phyloP scores from a whole-genome alignment of 2,329 filamentous ascomycete genomes.

The Sphaerostilbella broomeana region DNA sequence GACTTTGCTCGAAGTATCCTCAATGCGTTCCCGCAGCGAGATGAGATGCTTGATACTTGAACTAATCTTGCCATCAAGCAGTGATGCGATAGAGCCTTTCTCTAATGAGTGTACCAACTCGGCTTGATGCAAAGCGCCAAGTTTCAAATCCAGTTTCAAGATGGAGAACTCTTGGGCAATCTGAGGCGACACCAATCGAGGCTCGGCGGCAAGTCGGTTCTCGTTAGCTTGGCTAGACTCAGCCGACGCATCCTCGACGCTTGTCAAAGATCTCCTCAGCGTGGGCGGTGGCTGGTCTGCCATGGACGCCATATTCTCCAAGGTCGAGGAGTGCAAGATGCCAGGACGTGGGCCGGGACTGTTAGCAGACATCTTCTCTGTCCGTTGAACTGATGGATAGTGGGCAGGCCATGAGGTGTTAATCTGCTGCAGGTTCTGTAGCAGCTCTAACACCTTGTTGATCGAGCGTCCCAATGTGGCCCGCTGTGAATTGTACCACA shows the following conservation, averaged over 20 bases:
- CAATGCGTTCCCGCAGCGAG: constrained; percentile 83
- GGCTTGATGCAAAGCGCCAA: constrained; percentile 77
- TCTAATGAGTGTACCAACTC: constrained; percentile 93
- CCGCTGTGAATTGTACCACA: constrained; percentile 91
- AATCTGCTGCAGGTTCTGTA: constrained; percentile 79
- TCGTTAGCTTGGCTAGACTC: constrained; percentile 72
- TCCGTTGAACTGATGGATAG: constrained; percentile 76
- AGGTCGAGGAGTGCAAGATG: constrained; percentile 56
- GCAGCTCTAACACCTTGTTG: constrained; percentile 73
- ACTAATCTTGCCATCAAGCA: constrained; percentile 89
- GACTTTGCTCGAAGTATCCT: constrained; percentile 96
- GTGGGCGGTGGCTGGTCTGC: constrained; percentile 34
- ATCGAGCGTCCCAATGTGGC: constrained; percentile 83
- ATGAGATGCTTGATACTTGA: constrained; percentile 88
- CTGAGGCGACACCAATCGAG: constrained; percentile 81
- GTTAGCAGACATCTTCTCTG: constrained; percentile 39
- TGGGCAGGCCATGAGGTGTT: constrained; percentile 91
- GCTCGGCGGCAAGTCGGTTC: constrained; percentile 56
- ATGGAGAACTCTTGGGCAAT: constrained; percentile 95
- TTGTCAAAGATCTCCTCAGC: constrained; percentile 66
- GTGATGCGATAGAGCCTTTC: constrained; percentile 80
- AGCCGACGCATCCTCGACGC: constrained; percentile 46
- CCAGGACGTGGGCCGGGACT: constrained; percentile 56
- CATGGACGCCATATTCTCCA: constrained; percentile 40
- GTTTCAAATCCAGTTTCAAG: constrained; percentile 86